Conservation (phyloP, 1,139 yeast species). For the Geotrichum candidum region DNA sequence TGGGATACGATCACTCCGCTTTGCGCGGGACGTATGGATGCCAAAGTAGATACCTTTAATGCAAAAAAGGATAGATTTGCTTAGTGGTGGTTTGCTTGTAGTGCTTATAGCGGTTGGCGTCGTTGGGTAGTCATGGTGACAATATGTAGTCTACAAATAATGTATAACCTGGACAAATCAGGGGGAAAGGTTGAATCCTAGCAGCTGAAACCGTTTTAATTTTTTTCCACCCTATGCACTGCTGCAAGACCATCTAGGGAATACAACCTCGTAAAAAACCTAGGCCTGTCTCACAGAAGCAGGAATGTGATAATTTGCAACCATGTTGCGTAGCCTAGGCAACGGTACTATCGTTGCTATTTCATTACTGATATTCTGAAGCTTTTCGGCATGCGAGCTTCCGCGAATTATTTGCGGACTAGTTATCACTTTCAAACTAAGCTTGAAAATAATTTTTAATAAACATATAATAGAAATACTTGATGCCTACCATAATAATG, state of each 20-base stretch:
- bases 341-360: too few relatives aligned
- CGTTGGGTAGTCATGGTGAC: not conserved
- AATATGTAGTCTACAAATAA: not conserved
- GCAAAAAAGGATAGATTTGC: not conserved
- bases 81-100: not conserved
- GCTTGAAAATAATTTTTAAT: too few relatives aligned
- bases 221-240: not conserved
- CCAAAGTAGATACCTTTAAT: not conserved
- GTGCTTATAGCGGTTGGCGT: not conserved
- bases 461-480: too few relatives aligned
- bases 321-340: too few relatives aligned
- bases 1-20: not conserved
- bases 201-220: not conserved
- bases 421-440: too few relatives aligned
- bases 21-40: not conserved
- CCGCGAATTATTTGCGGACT: too few relatives aligned
- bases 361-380: too few relatives aligned
- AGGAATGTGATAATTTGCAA: too few relatives aligned
- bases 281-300: not conserved
- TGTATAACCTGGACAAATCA: not conserved
- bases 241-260: not conserved
- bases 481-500: too few relatives aligned
- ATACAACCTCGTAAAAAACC: not conserved
- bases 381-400: too few relatives aligned
- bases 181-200: not conserved